Evolutionary conservation across 495 filamentous ascomycete genomes (phyloP).

Genomic region (Hypoxylon cercidicola): DNA sequence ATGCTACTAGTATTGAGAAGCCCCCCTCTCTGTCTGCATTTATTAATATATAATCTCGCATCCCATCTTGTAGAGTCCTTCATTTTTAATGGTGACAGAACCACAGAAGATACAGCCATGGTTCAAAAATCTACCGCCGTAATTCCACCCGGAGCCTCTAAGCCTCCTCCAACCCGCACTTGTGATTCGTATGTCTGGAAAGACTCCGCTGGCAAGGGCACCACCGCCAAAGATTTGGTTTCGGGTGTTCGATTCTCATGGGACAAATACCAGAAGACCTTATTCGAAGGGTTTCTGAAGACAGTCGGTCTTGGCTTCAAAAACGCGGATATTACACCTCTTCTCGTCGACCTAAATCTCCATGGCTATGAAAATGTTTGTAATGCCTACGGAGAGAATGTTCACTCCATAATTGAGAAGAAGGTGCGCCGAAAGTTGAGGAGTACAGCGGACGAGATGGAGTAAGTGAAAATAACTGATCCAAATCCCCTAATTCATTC

Average conservation of each 20-base stretch:
- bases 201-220: neutral
- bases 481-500: too few relatives aligned
- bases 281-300: conserved; percentile 16
- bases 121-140: neutral
- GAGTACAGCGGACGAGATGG: conserved; percentile 15
- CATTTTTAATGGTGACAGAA: too few relatives aligned
- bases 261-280: conserved; percentile 20
- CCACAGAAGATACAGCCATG: neutral
- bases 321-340: conserved; percentile 8
- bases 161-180: conserved; percentile 1
- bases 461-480: conserved; percentile 9
- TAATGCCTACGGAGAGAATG: conserved; percentile 13
- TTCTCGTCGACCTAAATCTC: conserved; percentile 26
- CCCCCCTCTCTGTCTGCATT: neutral
- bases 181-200: conserved; percentile 24
- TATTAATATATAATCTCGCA: neutral
- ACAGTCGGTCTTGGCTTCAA: conserved; percentile 8
- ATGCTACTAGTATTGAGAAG: neutral
- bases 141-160: neutral
- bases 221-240: conserved; percentile 16
- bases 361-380: conserved; percentile 26
- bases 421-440: conserved; percentile 28
- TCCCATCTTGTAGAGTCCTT: too few relatives aligned
- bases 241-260: conserved; percentile 26
- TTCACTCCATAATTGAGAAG: conserved; percentile 15